phyloP scores from a whole-genome alignment of 2,329 filamentous ascomycete species.

The Monilinia vaccinii-corymbosi region DNA sequence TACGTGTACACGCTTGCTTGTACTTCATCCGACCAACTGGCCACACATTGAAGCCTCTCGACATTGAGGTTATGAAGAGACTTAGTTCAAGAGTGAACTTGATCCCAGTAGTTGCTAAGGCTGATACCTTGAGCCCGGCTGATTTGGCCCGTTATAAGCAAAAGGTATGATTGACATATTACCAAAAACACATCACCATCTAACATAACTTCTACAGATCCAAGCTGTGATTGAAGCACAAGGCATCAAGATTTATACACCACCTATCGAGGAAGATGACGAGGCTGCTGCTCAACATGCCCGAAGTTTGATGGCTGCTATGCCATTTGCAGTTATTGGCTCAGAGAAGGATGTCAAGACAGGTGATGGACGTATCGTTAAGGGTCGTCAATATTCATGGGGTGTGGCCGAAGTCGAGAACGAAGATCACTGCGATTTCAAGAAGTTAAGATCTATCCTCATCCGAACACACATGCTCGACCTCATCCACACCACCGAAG shows the following conservation, averaged over 20 bases:
- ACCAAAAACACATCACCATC: neutral
- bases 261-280: conserved; percentile 95
- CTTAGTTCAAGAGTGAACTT: conserved; percentile 96
- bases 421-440: conserved; percentile 99
- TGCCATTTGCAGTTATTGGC: conserved; percentile 98
- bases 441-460: conserved; percentile 97
- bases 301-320: conserved; percentile 86
- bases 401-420: conserved; percentile 99
- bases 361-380: conserved; percentile 88
- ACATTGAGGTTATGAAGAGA: conserved; percentile 99
- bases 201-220: conserved; percentile 49
- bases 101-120: conserved; percentile 97
- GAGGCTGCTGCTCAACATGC: conserved; percentile 93
- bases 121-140: conserved; percentile 87
- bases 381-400: conserved; percentile 98
- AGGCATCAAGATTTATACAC: conserved; percentile 99
- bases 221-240: conserved; percentile 93
- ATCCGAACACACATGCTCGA: conserved; percentile 99
- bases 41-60: conserved; percentile 95
- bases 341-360: conserved; percentile 99
- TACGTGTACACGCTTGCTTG: conserved; percentile 94
- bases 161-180: conserved; percentile 52
- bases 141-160: conserved; percentile 93
- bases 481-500: conserved; percentile 98
- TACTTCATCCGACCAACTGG: conserved; percentile 99